phyloP scores from a whole-genome alignment of 768 basidiomycete genomes.

The Obba rivulosa region DNA sequence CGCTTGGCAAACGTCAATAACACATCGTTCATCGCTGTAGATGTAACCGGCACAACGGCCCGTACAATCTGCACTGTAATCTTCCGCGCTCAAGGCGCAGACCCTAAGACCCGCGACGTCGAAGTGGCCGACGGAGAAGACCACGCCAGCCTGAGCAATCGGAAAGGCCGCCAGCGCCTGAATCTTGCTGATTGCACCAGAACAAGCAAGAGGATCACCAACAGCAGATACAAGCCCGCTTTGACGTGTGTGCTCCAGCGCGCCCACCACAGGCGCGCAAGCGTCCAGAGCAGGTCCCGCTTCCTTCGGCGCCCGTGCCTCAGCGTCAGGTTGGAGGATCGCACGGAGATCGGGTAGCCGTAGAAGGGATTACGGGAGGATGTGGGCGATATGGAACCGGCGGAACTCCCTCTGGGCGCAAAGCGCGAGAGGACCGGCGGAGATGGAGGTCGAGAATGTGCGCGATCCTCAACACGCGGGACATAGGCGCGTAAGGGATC shows the following conservation, averaged over 20 bases:
- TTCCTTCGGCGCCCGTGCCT: conserved; percentile 63
- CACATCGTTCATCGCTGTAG: too few relatives aligned
- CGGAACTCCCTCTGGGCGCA: neutral
- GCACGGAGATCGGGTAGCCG: conserved; percentile 53
- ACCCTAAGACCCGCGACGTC: too few relatives aligned
- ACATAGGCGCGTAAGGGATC: conserved; percentile 37
- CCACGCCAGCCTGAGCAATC: too few relatives aligned
- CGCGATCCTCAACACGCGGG: neutral
- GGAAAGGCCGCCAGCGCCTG: too few relatives aligned
- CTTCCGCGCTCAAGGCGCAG: too few relatives aligned
- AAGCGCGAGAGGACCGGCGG: neutral
- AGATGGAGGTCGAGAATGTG: neutral
- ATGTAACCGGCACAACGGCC: too few relatives aligned
- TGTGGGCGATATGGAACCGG: conserved; percentile 39
- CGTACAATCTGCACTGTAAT: too few relatives aligned
- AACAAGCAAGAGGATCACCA: conserved; percentile 28
- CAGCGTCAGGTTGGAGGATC: conserved; percentile 37
- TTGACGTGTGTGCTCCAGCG: conserved; percentile 43
- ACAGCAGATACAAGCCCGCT: conserved; percentile 28
- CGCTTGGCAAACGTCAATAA: too few relatives aligned
- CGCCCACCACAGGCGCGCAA: conserved; percentile 59
- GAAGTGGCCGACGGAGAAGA: too few relatives aligned
- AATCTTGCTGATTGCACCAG: neutral
- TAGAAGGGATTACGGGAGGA: conserved; percentile 70
- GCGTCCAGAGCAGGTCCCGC: conserved; percentile 60